These are phyloP conservation scores for Multifurca ochricompacta DNA, from an alignment of 768 basidiomycete genomes.

Conservation along the genomic window DNA sequence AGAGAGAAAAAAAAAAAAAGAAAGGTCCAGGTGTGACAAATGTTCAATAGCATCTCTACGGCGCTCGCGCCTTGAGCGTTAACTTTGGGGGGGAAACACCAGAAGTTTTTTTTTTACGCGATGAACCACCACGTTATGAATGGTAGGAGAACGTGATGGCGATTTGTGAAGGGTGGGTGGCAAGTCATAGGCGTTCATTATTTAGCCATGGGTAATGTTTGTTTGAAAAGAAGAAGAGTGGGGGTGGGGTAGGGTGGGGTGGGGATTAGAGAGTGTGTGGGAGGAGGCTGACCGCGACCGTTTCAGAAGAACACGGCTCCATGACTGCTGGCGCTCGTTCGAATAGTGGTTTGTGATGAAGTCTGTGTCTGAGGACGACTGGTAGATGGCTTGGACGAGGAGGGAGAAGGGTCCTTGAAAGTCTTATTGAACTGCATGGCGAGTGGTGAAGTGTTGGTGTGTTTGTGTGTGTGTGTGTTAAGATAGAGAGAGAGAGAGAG, in stretches of 20 bases:
- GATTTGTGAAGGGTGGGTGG: no score
- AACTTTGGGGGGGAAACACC: not conserved
- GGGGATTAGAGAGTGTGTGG: not conserved
- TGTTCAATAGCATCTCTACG: not conserved
- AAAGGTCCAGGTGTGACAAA: not conserved
- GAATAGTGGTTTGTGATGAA: constrained; percentile 11
- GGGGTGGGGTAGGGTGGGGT: no score
- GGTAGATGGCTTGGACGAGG: constrained; percentile 7
- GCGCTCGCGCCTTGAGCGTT: not conserved
- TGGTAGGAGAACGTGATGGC: no score
- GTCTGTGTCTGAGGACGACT: constrained; percentile 10
- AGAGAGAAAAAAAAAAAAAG: no score
- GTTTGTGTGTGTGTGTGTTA: not conserved
- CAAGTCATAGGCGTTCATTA: no score
- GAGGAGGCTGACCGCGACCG: not conserved
- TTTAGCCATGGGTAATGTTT: no score
- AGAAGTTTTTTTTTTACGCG: not conserved
- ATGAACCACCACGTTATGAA: no score
- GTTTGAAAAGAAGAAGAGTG: no score
- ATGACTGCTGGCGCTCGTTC: constrained; percentile 12
- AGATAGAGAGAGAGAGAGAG: not conserved
- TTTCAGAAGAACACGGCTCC: constrained; percentile 16
- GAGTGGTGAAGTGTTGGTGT: no score
- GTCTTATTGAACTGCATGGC: constrained; percentile 3
- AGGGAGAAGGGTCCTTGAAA: constrained; percentile 14